Base-by-base conservation (phyloP, 1,284 basidiomycete genomes). In the Fomitopsis schrenkii region DNA sequence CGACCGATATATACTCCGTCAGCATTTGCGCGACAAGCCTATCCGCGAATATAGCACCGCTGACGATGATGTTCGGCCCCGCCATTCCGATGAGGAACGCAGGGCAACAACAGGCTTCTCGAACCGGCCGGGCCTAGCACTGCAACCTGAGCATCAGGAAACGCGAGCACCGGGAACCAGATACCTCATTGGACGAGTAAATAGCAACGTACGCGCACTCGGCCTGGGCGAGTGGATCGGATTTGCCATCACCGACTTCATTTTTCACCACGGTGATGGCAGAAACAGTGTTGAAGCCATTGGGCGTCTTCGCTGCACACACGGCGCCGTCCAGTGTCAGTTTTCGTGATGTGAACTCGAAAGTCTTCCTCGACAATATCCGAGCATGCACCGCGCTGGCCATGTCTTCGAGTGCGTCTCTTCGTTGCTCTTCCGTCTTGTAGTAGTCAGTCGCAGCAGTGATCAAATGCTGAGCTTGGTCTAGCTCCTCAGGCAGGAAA, bases 1-100 rank as follows among this genome's bases (percentile, higher is more conserved):
- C 19, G 15, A 53, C 14, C 3, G 28, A 63, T 22, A 59, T 60
- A 48, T 50, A 33, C 45, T 63, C 61, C 30, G 57, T 60, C 14
- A 67, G 57, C 2, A 33, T 26, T 53, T 64, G 54, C 5, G 58
- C 54, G 50, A 64, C 54, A 19, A 65, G 41, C 36, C 22, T 28
- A 41, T 67, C 64, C 41, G 57, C 60, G 48, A 63, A 62, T 9
- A 64, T 62, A 2, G 66, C 66, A 3, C 63, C 66, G 50, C 55
- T 35, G 22, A 67, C 60, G 22, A 42, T 52, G 26, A 67, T 55
- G 38, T 55, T 46, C 2, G 63, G 59, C 19, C 64, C 64, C 1
- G 64, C 53, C 10, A 62, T 55, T 7, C 33, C 58, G 7, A 64
- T 33, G n/a, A 64, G 48, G 26, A 65, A 33, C 22, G 55, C 57